A percentile compares a stretch with the other conserved stretches of the same genome.
Conservation (phyloP, 352 stramenopile species). For the Pythium dissotocum region DNA sequence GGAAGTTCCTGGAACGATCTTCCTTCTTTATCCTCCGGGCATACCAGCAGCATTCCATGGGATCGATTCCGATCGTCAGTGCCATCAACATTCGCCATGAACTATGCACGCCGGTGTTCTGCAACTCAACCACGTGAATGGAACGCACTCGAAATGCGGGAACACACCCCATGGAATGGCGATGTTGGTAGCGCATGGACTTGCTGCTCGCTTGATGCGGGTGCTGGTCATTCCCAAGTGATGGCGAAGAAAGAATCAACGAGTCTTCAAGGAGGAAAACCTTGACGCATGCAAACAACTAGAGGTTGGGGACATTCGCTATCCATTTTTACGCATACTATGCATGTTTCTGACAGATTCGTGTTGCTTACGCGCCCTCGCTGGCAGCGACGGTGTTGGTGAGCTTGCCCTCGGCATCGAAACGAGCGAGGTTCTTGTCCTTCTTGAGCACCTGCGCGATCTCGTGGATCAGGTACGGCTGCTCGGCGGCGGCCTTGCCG, state of each 20-base stretch:
- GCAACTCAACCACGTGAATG: no score
- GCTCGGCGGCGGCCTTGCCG: conserved; percentile 56
- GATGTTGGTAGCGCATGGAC: no score
- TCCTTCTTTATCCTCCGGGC: not conserved
- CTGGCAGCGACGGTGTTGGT: conserved; percentile 22
- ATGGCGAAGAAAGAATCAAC: no score
- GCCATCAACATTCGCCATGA: no score
- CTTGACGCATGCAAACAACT: no score
- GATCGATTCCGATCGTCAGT: no score
- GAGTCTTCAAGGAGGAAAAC: no score
- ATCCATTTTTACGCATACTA: not conserved
- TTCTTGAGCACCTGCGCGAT: conserved; percentile 60
- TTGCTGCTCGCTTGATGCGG: no score
- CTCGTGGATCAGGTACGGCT: conserved; percentile 60
- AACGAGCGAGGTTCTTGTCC: conserved; percentile 40
- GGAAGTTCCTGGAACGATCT: not conserved
- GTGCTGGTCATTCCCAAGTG: no score
- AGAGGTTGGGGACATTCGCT: not conserved
- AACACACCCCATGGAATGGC: no score
- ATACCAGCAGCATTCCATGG: not conserved
- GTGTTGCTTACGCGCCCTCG: conserved; percentile 9
- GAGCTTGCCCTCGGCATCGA: conserved; percentile 31
- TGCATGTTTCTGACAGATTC: not conserved
- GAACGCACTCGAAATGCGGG: no score
- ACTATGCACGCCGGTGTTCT: no score